phyloP scores from a whole-genome alignment of 768 basidiomycete genomes.

The Aureoboletus auriporus region DNA sequence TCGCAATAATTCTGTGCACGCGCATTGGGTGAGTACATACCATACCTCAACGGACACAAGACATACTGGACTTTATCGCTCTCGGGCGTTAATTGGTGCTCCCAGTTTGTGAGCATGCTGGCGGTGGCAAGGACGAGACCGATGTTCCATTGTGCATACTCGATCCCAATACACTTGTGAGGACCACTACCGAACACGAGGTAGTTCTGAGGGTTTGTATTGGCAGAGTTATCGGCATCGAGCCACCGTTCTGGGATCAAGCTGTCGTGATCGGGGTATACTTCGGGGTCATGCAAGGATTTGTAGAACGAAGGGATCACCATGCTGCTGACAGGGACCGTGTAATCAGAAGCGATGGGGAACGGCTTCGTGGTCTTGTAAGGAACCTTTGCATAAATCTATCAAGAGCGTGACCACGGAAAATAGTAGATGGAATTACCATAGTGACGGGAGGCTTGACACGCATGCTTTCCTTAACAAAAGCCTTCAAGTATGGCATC shows the following conservation, averaged over 20 bases:
- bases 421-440: slow-evolving; percentile 42
- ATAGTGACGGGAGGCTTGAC: slow-evolving; percentile 94
- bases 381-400: slow-evolving; percentile 62
- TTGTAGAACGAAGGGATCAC: slow-evolving; percentile 92
- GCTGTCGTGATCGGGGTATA: slow-evolving; percentile 83
- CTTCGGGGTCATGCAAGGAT: slow-evolving; percentile 83
- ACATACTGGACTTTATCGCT: slow-evolving; percentile 82
- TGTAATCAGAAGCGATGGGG: slow-evolving; percentile 90
- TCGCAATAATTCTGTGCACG: slow-evolving; percentile 78
- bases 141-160: slow-evolving; percentile 93
- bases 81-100: slow-evolving; percentile 77
- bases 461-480: slow-evolving; percentile 91
- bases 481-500: slow-evolving; percentile 90
- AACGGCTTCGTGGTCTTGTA: slow-evolving; percentile 87
- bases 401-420: slow-evolving; percentile 4
- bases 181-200: slow-evolving; percentile 94
- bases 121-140: slow-evolving; percentile 83
- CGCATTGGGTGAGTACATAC: neutral
- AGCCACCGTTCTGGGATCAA: slow-evolving; percentile 93
- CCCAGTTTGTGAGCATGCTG: slow-evolving; percentile 73
- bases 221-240: slow-evolving; percentile 72
- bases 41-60: neutral
- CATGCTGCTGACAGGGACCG: slow-evolving; percentile 88
- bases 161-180: slow-evolving; percentile 87
- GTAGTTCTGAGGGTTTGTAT: slow-evolving; percentile 88